phyloP scores from a whole-genome alignment of 1,284 basidiomycete genomes.

The Ganoderma sp. region DNA sequence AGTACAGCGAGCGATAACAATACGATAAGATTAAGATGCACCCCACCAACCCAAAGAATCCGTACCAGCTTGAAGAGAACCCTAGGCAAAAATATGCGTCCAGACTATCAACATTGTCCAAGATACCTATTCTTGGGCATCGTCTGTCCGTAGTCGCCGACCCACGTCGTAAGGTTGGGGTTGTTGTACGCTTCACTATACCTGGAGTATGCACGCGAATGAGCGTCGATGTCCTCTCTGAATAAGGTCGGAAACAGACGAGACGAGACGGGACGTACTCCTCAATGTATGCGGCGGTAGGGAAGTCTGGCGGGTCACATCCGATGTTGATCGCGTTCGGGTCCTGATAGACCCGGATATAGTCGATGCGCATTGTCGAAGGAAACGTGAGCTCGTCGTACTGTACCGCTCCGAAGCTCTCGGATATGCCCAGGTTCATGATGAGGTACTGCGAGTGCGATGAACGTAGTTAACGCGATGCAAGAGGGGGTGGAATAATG shows the following conservation, averaged over 20 bases:
- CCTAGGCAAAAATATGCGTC: not conserved
- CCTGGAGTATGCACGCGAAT: constrained; percentile 20
- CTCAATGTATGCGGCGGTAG: constrained; percentile 78
- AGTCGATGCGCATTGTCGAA: constrained; percentile 77
- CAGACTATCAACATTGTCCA: constrained; percentile 3
- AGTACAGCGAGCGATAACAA: constrained; percentile 3
- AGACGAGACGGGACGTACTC: constrained; percentile 49
- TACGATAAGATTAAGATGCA: not conserved
- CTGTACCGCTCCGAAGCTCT: constrained; percentile 75
- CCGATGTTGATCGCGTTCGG: constrained; percentile 74
- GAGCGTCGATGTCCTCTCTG: not conserved
- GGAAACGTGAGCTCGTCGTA: constrained; percentile 72
- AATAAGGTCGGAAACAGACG: not conserved
- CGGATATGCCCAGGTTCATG: constrained; percentile 80
- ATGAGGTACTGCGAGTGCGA: constrained; percentile 65
- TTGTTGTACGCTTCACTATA: constrained; percentile 46
- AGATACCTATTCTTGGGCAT: constrained; percentile 41
- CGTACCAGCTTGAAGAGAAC: not conserved
- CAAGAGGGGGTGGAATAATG: not conserved
- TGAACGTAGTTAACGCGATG: not conserved
- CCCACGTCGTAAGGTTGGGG: constrained; percentile 48
- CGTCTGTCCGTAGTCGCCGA: constrained; percentile 42
- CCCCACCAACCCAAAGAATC: not conserved
- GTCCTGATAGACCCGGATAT: constrained; percentile 83
- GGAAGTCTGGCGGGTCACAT: constrained; percentile 81